Evolutionary conservation across 2,329 filamentous ascomycete species (phyloP), one percentile per base, ranked within the genome.

Genomic region (Cryphonectria naterciae): DNA sequence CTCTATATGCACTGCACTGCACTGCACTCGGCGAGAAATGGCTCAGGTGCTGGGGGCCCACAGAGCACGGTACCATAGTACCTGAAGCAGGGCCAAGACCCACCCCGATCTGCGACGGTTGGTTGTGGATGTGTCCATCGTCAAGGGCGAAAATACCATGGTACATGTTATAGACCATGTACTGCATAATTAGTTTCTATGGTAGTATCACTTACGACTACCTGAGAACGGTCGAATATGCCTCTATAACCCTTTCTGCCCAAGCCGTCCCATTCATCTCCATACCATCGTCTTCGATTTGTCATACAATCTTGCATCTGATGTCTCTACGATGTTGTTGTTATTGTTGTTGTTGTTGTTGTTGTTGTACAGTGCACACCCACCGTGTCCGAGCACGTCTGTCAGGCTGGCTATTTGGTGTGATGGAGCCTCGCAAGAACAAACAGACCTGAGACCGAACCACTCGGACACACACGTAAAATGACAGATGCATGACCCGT

Each of bases 1-100:
- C 52, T 56, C 52, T 28, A n/a, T 28, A 56, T 56, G 52, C 52
- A 56, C n/a, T 28, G 58, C 58, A 61, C 58, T 8, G 52, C 52
- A 28, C 49, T 15, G 58, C 56, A 60, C 56, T 28, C 32, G 35
- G 22, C 35, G 19, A 35, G 58, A 61, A 61, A 61, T 61, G 8
- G 58, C 58, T 61, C 58, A 61, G 22, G 32, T 19, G 32, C 58
- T 39, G 58, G 46, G 46, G 46, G 17, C 22, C 46, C 46, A n/a
- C 46, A 10, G 22, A n/a, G 46, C 8, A 49, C 46, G 17, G 46
- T 49, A 49, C 19, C 46, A n/a, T 49, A 46, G 43, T n/a, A 49
- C 46, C 46, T 49, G 22, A 49, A 49, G 46, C 46, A 49, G 46
- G 7, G 22, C 46, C 46, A 49, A 39, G 58, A 39, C 58, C 58